Evolutionary conservation across 148 eudicot species (phyloP), one percentile per base, ranked within the genome.

Genomic region (Rhododendron molle): DNA sequence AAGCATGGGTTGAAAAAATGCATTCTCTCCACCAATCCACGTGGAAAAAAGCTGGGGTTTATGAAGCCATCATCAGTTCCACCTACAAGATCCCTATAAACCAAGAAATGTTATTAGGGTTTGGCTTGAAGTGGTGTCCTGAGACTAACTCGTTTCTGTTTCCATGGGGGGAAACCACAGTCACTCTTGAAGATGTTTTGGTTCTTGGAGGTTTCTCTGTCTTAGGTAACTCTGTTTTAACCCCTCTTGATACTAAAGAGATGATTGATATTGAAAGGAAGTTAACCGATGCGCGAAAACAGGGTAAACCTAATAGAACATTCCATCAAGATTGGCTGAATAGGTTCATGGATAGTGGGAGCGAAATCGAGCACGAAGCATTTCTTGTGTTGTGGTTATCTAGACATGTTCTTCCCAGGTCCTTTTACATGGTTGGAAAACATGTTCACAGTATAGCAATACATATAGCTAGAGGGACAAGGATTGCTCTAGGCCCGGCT

Each of bases 371-470:
- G 78, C 93, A 93, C 43, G 92, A 81, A 69, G 95, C 91, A 4
- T 91, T 92, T 81, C 88, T 93, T 16, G 73, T 87, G n/a, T 12
- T 78, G 5, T 93, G 93, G 95, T 81, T 93, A 8, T 91, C 93
- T 0, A 84, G 91, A 9, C 15, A 71, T 26, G 36, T 81, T 81
- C 36, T 54, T 32, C 46, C 78, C 20, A 32, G 36, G 3, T 60
- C 89, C 2, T 76, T 16, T 82, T 65, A 62, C 21, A 36, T 38
- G 1, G 43, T 92, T 38, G 54, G 34, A 4, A 82, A 62, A 7
- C 56, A 38, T n/a, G 81, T 84, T 81, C 88, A 87, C 56, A 79
- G 36, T 32, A 76, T 92, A 32, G 91, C 93, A 20, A 83, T 88
- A 12, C 81, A 46, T 83, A 77, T 92, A 16, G 81, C 94, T 58